Evolutionary conservation across 805 yeast genomes (phyloP).

Genomic region (Ogataea nakhonphanomensis): DNA sequence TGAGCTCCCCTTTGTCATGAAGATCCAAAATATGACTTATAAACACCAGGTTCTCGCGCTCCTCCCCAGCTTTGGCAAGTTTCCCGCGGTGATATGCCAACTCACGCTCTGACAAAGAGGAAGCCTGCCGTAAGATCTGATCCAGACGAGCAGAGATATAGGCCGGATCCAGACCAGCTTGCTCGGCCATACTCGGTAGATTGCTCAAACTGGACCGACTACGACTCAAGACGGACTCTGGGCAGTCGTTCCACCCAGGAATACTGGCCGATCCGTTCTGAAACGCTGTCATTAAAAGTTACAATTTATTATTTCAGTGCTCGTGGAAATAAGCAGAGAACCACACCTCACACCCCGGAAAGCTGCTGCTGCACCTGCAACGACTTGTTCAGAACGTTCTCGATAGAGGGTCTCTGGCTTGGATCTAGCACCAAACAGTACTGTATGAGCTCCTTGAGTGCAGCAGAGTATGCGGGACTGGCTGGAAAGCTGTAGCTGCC

Average conservation of each 20-base stretch:
- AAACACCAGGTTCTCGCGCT: slow-evolving; percentile 27
- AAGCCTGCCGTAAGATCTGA: slow-evolving; percentile 26
- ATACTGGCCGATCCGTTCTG: slow-evolving; percentile 27
- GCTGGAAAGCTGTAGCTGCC: slow-evolving; percentile 62
- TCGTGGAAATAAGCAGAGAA: not conserved
- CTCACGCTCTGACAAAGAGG: slow-evolving; percentile 40
- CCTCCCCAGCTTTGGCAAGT: slow-evolving; percentile 30
- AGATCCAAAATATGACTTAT: slow-evolving; percentile 27
- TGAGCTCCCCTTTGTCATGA: slow-evolving; percentile 17
- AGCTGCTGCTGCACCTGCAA: slow-evolving; percentile 35
- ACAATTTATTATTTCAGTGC: not conserved
- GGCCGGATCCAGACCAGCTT: not conserved
- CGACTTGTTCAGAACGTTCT: slow-evolving; percentile 51
- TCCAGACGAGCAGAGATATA: not conserved
- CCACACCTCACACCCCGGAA: slow-evolving; percentile 6
- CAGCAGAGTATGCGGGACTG: slow-evolving; percentile 49
- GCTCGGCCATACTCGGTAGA: not conserved
- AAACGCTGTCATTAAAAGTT: slow-evolving; percentile 18
- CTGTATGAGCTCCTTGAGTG: slow-evolving; percentile 52
- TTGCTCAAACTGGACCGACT: not conserved
- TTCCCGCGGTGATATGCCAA: slow-evolving; percentile 42
- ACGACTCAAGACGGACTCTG: slow-evolving; percentile 26
- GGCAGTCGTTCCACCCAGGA: slow-evolving; percentile 64
- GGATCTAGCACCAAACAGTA: slow-evolving; percentile 65
- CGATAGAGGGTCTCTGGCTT: slow-evolving; percentile 57